Evolutionary conservation across 176 grass and related monocot species (phyloP), one percentile per base, ranked within the genome.

Genomic region (Metroxylon sagu): DNA sequence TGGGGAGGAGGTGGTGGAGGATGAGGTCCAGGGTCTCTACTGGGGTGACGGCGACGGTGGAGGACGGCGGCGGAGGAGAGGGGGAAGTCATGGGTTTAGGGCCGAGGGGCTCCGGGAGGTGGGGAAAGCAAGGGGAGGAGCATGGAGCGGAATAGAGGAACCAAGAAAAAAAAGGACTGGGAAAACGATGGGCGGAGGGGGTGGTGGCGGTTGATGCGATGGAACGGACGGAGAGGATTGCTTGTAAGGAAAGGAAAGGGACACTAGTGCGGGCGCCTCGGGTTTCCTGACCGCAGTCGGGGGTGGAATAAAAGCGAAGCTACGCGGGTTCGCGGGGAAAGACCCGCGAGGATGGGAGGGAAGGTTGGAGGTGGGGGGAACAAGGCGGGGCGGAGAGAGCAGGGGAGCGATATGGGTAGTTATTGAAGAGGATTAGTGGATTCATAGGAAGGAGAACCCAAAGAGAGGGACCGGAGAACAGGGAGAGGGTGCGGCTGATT

Each of bases 1-100:
- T 49, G 17, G 83, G 83, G 48, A 92, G 79, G 64, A 92, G 76
- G 12, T 53, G 64, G 17, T 60, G 79, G 56, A 82, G 54, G 67
- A 95, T 85, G 71, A 82, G 71, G 14, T 53, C 74, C 35, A 88
- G 80, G 58, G 63, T 69, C 55, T 83, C 87, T 16, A 72, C 28
- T 2, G 77, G 43, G 14, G 66, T 53, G 1, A 30, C 43, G 16
- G 60, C 19, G 53, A 52, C n/a, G 6, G 48, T 28, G 39, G 61
- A 73, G 52, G 50, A 50, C 71, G 50, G 57, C 67, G 65, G 62
- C 60, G 62, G 50, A 58, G 52, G 28, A 64, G 75, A 68, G 62
- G 71, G 58, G 18, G 52, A 43, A 49, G 52, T 56, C 52, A 25
- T 56, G 19, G 53, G 66, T 43, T 43, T 6, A 43, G 14, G 61